Evolutionary conservation across 139 green algal species (phyloP).

Genomic region (Ostreobium quekettii): DNA sequence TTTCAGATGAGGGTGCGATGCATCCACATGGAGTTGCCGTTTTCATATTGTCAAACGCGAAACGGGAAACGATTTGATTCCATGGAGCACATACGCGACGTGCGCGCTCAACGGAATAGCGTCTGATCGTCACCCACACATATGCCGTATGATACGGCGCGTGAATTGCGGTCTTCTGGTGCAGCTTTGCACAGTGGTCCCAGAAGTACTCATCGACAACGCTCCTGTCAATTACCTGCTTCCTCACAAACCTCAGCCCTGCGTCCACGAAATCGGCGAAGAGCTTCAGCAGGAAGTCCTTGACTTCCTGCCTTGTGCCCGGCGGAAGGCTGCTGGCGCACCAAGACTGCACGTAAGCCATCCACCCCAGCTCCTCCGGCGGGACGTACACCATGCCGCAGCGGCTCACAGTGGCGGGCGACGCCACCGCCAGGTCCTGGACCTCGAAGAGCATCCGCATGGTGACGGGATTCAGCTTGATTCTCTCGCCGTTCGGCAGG

Average conservation of each 20-base stretch:
- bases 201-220: too few relatives aligned
- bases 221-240: constrained; percentile 1
- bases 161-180: too few relatives aligned
- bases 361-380: constrained; percentile 54
- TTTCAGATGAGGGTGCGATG: too few relatives aligned
- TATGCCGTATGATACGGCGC: too few relatives aligned
- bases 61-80: too few relatives aligned
- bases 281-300: constrained; percentile 38
- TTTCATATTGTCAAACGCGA: too few relatives aligned
- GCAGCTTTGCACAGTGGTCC: too few relatives aligned
- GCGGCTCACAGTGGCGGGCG: constrained; percentile 59
- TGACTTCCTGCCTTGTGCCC: constrained; percentile 26
- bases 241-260: constrained; percentile 47
- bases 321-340: constrained; percentile 22
- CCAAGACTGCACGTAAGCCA: constrained; percentile 51
- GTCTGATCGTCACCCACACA: too few relatives aligned
- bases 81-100: too few relatives aligned
- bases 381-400: constrained; percentile 78
- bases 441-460: constrained; percentile 86
- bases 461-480: constrained; percentile 64
- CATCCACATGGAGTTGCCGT: too few relatives aligned
- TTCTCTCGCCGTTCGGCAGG: constrained; percentile 76
- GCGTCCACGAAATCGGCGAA: constrained; percentile 53
- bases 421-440: constrained; percentile 60
- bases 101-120: too few relatives aligned